These are phyloP conservation scores for Trichoderma sp. DNA, from an alignment of 2,329 filamentous ascomycete genomes.

Conservation along the genomic window DNA sequence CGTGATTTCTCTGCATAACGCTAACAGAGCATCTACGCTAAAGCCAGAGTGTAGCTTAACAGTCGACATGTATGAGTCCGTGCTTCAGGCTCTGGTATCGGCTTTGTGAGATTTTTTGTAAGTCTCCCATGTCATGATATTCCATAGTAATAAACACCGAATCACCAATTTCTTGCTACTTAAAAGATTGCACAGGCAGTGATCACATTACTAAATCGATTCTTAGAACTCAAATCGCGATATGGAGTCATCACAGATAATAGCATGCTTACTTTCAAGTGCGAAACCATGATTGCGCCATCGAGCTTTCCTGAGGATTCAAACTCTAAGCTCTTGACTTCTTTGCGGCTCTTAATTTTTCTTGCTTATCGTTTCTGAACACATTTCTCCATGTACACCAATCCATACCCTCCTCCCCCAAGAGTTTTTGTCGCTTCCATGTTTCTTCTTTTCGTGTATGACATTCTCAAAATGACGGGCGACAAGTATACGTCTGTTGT, in stretches of 20 bases:
- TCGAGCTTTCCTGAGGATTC: background rate
- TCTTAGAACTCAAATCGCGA: background rate
- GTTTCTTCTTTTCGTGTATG: background rate
- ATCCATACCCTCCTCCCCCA: background rate
- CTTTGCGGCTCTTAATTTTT: background rate
- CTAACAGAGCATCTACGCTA: no score
- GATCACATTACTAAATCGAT: background rate
- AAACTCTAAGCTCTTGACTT: background rate
- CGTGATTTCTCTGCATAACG: no score
- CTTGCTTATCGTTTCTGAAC: background rate
- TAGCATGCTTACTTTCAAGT: no score
- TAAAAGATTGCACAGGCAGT: background rate
- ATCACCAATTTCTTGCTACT: background rate
- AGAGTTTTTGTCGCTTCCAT: background rate
- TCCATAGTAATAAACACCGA: background rate
- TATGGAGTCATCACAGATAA: background rate
- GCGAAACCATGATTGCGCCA: no score
- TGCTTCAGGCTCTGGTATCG: background rate
- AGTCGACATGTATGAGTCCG: background rate
- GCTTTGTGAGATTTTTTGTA: background rate
- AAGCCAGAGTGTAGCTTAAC: no score
- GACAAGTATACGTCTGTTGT: conserved; percentile 37
- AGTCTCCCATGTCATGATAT: background rate
- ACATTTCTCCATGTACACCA: background rate
- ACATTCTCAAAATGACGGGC: conserved; percentile 33